Evolutionary conservation across 495 filamentous ascomycete genomes (phyloP).

Genomic region (Sordaria brevicollis): DNA sequence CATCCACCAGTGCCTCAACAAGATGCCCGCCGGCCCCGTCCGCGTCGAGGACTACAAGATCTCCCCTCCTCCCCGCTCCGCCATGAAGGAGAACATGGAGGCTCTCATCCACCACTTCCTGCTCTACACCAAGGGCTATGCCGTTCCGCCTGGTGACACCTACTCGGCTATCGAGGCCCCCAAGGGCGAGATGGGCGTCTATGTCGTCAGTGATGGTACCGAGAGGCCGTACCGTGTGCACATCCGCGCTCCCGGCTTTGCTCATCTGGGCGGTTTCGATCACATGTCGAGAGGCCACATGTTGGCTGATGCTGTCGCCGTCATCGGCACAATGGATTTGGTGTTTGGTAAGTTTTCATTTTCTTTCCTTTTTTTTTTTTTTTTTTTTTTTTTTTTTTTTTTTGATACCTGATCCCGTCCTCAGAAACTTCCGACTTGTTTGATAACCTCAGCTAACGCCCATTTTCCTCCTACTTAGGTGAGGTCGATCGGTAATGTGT

Average conservation of each 20-base stretch:
- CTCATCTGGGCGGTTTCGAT: conserved; percentile 89
- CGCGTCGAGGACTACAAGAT: conserved; percentile 98
- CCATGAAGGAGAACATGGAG: conserved; percentile 99
- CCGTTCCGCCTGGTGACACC: conserved; percentile 95
- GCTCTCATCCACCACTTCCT: conserved; percentile 99
- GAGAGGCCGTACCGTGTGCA: conserved; percentile 97
- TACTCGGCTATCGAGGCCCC: conserved; percentile 97
- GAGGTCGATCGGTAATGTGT: conserved; percentile 40
- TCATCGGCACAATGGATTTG: conserved; percentile 93
- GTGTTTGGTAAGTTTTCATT: conserved; percentile 45
- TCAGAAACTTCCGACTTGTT: not conserved
- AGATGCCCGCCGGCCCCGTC: conserved; percentile 93
- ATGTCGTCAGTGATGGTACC: conserved; percentile 89
- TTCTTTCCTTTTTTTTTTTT: no score
- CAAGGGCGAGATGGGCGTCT: conserved; percentile 99
- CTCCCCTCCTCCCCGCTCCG: conserved; percentile 86
- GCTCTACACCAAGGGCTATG: conserved; percentile 95
- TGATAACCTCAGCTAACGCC: conserved; percentile 8
- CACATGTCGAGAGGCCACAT: conserved; percentile 86
- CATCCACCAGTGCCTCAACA: conserved; percentile 97
- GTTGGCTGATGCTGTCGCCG: conserved; percentile 91
- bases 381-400: not conserved
- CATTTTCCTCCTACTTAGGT: conserved; percentile 18
- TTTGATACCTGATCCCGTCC: not conserved
- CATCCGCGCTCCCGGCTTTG: conserved; percentile 94